A percentile compares a stretch with the other conserved stretches of the same genome.
These are phyloP conservation scores for Candida tunisiensis DNA, from an alignment of 1,139 yeast species.

Conservation along the genomic window DNA sequence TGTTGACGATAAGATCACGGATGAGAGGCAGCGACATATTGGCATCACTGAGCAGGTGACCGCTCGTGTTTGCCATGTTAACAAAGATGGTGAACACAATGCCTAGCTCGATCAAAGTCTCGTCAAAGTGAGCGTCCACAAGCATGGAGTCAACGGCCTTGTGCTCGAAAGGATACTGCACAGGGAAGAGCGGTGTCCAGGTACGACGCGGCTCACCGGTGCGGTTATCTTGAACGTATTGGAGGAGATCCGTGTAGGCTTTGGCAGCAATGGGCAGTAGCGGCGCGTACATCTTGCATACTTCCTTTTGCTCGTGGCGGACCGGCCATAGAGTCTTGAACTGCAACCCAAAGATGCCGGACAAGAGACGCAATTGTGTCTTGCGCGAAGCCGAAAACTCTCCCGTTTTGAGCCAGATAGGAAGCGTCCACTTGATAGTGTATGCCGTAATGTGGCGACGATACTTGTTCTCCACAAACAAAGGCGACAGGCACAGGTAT, in stretches of 20 bases:
- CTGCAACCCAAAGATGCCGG: conserved; percentile 18
- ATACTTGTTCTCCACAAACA: conserved; percentile 23
- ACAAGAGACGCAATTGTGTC: conserved; percentile 12
- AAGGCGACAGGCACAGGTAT: conserved; percentile 34
- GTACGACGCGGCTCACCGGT: conserved; percentile 5
- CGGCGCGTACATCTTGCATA: conserved; percentile 15
- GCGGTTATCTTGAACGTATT: conserved; percentile 9
- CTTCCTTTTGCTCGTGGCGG: conserved; percentile 12
- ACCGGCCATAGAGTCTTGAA: conserved; percentile 16
- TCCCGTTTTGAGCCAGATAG: conserved; percentile 11
- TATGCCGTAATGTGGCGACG: conserved; percentile 31
- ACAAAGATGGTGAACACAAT: conserved; percentile 21
- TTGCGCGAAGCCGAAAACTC: conserved; percentile 12
- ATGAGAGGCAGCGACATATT: conserved; percentile 31
- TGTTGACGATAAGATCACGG: conserved; percentile 15
- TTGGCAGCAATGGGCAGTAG: conserved; percentile 17
- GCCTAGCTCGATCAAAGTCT: conserved; percentile 52
- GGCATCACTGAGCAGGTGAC: conserved; percentile 37
- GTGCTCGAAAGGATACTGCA: conserved; percentile 45
- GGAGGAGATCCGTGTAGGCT: conserved; percentile 13
- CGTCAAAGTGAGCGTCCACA: conserved; percentile 54
- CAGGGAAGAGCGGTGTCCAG: conserved; percentile 40
- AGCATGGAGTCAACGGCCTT: conserved; percentile 61
- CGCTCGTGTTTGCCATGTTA: conserved; percentile 21
- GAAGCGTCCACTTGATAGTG: conserved; percentile 40